These are phyloP conservation scores for Eucalyptus globulus DNA, from an alignment of 345 rosid genomes.

Conservation along the genomic window DNA sequence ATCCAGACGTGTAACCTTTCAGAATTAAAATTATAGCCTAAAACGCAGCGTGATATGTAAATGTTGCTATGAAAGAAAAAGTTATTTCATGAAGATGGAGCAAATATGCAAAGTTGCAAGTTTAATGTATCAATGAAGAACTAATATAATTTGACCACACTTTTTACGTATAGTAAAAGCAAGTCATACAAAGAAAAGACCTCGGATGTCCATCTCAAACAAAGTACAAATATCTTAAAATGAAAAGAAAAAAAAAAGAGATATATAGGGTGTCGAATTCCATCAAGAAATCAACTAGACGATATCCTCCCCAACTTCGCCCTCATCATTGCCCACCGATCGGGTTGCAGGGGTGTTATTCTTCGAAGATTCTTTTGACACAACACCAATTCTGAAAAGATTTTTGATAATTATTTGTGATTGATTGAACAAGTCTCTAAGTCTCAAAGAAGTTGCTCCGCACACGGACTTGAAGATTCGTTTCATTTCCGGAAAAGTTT, in stretches of 20 bases:
- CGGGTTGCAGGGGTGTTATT: neutral
- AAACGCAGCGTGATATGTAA: too few relatives aligned
- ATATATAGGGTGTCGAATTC: neutral
- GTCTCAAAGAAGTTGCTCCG: neutral
- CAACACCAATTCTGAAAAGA: neutral
- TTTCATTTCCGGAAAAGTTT: neutral
- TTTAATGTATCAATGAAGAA: neutral
- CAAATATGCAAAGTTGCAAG: neutral
- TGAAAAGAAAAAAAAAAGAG: neutral
- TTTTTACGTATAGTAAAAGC: neutral
- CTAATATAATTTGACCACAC: neutral
- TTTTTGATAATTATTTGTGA: too few relatives aligned
- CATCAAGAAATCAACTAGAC: neutral
- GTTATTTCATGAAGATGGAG: neutral
- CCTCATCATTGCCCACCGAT: neutral
- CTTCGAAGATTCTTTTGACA: neutral
- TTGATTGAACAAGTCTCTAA: neutral
- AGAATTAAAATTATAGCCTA: neutral
- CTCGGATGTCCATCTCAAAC: neutral
- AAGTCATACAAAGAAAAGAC: neutral
- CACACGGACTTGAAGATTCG: neutral
- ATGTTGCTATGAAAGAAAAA: neutral
- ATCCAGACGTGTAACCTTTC: neutral
- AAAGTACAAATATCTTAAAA: neutral
- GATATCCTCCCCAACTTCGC: neutral